phyloP scores from a whole-genome alignment of 225 moss, liverwort and hornwort species.

The Bryum argenteum region DNA sequence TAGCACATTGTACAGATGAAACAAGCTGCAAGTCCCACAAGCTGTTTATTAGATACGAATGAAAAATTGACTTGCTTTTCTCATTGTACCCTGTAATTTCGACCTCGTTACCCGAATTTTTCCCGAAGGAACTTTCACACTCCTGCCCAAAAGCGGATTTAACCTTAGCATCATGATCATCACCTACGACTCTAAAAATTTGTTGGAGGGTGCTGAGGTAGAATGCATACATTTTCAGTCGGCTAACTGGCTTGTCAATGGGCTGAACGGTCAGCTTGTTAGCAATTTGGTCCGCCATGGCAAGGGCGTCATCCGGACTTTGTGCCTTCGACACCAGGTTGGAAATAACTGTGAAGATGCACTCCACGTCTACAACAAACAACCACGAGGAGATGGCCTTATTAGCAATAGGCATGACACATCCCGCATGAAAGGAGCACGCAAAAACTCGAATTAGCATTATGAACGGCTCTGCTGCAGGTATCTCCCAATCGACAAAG shows the following conservation, averaged over 20 bases:
- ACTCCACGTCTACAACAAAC: conserved; percentile 78
- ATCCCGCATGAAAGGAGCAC: neutral
- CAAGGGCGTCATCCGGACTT: conserved; percentile 96
- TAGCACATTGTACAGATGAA: conserved; percentile 93
- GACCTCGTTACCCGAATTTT: neutral
- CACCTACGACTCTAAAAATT: neutral
- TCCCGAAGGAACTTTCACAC: neutral
- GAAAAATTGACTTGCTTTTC: neutral
- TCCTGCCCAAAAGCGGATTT: conserved; percentile 1
- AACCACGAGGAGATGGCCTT: neutral
- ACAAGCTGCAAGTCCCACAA: conserved; percentile 65
- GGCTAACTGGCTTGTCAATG: conserved; percentile 82
- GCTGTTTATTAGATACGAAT: neutral
- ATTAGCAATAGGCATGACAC: conserved; percentile 8
- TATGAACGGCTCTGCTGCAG: neutral
- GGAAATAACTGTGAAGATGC: conserved; percentile 94
- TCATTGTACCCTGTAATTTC: neutral
- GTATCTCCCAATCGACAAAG: neutral
- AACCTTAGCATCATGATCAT: neutral
- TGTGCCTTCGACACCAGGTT: conserved; percentile 94
- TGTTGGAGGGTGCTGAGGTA: neutral
- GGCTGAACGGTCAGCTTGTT: conserved; percentile 87
- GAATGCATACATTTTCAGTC: conserved; percentile 75
- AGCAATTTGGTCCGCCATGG: conserved; percentile 94
- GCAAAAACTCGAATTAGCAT: neutral